Evolutionary conservation across 305 asterid species (phyloP), one percentile per base, ranked within the genome.

Genomic region (Withania somnifera): DNA sequence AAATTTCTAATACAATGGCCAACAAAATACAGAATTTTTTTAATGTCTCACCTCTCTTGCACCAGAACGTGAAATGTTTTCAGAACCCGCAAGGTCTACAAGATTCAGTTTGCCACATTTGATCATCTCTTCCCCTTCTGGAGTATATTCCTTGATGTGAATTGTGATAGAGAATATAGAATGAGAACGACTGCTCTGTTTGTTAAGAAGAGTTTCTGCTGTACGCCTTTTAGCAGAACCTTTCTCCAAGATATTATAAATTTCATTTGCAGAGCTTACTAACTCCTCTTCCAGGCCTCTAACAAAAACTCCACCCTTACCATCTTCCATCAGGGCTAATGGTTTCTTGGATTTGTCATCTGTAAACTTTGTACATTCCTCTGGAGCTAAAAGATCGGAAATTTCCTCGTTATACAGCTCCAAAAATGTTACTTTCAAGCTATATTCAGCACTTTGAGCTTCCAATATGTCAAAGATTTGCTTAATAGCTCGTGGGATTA

Each of bases 241-340:
- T 91, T 92, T 95, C 89, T 93, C 98, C 71, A 97, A 84, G 85
- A 97, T 90, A 81, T 92, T 93, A 83, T 93, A 97, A 80, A 97
- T 97, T 88, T 97, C 99, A 84, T 95, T 88, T 61, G 98, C 98
- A 81, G 95, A 91, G 82, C 94, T 90, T 78, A 97, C 99, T 68
- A 95, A 89, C 91, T 97, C 99, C 89, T 97, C 99, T 88, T 97
- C 99, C 91, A 95, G 86, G 87, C 99, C 99, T 86, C 99, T 90
- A 63, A 97, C 97, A 83, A 95, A 85, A 66, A 97, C 98, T 84
- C 98, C 98, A 75, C 98, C 99, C 87, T 97, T 97, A 24, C 99
- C 99, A 63, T 95, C 99, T 88, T 97, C 99, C 99, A 97, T 97
- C 30, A 97, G 95, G 6, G 98, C 97, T 69, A 94, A 88, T 53